Percentiles rank a stretch among this genome's conserved stretches.
These are phyloP conservation scores for Heracleum sosnowskyi DNA, from an alignment of 129 eudicot species.

Conservation along the genomic window DNA sequence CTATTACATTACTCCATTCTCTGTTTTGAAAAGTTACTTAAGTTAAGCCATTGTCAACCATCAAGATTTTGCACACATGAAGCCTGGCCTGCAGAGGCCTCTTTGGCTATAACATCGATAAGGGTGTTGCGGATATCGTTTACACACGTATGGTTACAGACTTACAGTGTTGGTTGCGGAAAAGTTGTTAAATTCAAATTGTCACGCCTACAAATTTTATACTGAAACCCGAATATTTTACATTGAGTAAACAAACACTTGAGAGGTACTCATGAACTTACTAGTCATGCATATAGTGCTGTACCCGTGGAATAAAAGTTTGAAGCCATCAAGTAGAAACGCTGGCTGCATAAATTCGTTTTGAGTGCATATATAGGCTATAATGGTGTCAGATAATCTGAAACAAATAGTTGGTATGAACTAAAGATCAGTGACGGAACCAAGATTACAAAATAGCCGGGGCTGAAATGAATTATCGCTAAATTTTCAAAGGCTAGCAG, in stretches of 20 bases:
- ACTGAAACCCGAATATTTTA: background rate
- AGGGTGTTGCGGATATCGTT: too few species aligned
- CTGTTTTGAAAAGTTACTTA: background rate
- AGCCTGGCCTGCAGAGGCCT: background rate
- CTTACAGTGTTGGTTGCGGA: background rate
- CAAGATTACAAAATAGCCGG: too few species aligned
- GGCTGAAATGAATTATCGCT: too few species aligned
- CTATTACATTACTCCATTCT: background rate
- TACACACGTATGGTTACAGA: background rate
- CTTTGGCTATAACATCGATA: too few species aligned
- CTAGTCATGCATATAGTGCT: background rate
- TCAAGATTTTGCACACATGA: background rate
- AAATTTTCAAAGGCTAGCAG: too few species aligned
- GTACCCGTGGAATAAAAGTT: background rate
- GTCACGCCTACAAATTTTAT: too few species aligned
- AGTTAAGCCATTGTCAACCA: background rate
- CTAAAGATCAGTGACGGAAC: too few species aligned
- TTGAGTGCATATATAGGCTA: background rate
- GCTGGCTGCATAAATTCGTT: background rate
- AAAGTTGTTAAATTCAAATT: background rate
- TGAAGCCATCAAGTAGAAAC: background rate
- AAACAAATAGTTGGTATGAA: too few species aligned
- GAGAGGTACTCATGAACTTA: background rate
- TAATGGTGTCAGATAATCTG: too few species aligned
- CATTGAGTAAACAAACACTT: background rate